phyloP scores from a whole-genome alignment of 2,329 filamentous ascomycete genomes.

The Thelonectria discophora region DNA sequence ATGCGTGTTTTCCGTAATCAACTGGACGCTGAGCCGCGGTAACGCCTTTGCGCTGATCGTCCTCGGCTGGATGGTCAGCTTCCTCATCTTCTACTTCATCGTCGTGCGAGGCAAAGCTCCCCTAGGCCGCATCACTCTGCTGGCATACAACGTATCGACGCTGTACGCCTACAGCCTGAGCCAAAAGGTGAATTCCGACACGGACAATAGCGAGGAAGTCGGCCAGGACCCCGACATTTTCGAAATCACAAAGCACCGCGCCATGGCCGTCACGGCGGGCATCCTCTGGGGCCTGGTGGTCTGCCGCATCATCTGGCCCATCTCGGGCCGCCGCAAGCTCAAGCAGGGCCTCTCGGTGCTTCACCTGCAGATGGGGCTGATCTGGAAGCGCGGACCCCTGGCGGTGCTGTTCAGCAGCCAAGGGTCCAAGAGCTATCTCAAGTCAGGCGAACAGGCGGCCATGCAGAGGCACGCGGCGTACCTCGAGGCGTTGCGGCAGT shows the following conservation, averaged over 20 bases:
- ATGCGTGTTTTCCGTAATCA: conserved; percentile 75
- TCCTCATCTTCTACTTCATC: conserved; percentile 90
- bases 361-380: conserved; percentile 92
- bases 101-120: conserved; percentile 85
- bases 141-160: conserved; percentile 95
- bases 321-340: conserved; percentile 86
- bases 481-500: conserved; percentile 75
- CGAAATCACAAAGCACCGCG: conserved; percentile 86
- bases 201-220: conserved; percentile 81
- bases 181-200: conserved; percentile 69
- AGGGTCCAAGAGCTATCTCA: conserved; percentile 73
- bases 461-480: conserved; percentile 58
- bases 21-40: conserved; percentile 80
- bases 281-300: conserved; percentile 93
- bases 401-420: conserved; percentile 73
- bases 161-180: conserved; percentile 92
- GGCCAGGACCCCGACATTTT: conserved; percentile 83
- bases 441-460: conserved; percentile 26
- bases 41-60: conserved; percentile 79
- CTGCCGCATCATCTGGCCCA: conserved; percentile 90
- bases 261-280: conserved; percentile 86
- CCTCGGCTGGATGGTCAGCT: conserved; percentile 81
- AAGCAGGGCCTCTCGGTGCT: conserved; percentile 87
- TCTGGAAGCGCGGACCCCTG: conserved; percentile 94
- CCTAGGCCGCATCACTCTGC: conserved; percentile 89